Conservation (phyloP, 2,329 filamentous ascomycete genomes). For the Beauveria asiatica region DNA sequence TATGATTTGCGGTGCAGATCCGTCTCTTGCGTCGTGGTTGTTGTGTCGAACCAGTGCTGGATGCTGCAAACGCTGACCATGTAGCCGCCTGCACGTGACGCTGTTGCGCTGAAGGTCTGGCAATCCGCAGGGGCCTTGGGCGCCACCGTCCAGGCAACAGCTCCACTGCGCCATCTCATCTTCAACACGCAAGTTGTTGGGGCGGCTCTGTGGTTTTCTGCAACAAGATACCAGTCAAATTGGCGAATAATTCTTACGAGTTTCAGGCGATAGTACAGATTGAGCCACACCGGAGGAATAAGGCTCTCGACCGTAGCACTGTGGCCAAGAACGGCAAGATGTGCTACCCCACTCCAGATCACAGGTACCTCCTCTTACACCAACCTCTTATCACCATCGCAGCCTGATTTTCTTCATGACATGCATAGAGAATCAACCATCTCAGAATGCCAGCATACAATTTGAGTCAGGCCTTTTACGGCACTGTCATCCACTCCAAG, state of each 20-base stretch:
- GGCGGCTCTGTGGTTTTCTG: not conserved
- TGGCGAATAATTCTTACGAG: not conserved
- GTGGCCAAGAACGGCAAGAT: not conserved
- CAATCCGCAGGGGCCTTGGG: not conserved
- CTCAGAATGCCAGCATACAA: not conserved
- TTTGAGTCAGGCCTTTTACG: not conserved
- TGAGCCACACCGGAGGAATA: not conserved
- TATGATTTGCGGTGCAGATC: too few species aligned
- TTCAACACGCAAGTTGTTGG: not conserved
- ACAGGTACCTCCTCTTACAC: not conserved
- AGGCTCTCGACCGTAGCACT: not conserved
- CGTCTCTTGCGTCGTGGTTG: not conserved
- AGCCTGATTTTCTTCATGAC: not conserved
- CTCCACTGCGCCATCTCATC: not conserved
- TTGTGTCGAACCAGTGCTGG: not conserved
- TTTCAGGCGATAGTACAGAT: not conserved
- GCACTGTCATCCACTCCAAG: slow-evolving; percentile 27
- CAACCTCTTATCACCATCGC: not conserved
- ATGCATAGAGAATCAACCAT: not conserved
- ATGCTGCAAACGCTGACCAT: not conserved
- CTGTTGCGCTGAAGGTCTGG: not conserved
- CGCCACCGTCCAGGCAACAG: slow-evolving; percentile 2
- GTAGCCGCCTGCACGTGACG: not conserved
- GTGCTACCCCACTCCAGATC: not conserved
- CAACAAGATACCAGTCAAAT: not conserved